These are phyloP conservation scores for Rhamnella rubrinervis DNA, from an alignment of 331 rosid genomes.

Conservation along the genomic window DNA sequence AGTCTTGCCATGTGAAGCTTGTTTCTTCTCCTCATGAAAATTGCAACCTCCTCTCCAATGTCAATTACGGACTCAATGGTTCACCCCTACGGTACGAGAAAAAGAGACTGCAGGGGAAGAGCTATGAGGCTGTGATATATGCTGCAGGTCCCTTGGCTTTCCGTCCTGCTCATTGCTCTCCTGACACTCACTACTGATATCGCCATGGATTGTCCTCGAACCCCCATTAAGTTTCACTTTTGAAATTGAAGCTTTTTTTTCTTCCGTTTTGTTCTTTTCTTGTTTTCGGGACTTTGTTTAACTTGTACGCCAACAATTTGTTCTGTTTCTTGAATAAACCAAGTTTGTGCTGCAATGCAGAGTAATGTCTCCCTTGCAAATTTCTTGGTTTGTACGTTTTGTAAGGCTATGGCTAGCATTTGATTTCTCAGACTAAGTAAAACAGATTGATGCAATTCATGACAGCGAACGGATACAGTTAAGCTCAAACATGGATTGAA, in stretches of 20 bases:
- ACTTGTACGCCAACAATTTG: neutral
- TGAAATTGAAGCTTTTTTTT: neutral
- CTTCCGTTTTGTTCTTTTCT: neutral
- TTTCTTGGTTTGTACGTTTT: neutral
- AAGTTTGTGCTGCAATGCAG: conserved; percentile 4
- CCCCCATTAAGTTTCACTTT: neutral
- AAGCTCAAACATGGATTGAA: neutral
- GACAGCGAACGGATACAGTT: neutral
- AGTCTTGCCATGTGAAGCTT: conserved; percentile 70
- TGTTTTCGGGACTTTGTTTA: neutral
- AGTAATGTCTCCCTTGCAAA: conserved; percentile 7
- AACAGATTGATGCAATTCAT: neutral
- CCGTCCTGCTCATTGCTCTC: conserved; percentile 38
- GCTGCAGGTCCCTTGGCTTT: conserved; percentile 71
- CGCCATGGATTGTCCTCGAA: neutral
- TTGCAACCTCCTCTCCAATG: conserved; percentile 63
- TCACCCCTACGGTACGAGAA: conserved; percentile 66
- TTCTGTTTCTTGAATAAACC: conserved; percentile 3
- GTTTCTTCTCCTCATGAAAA: conserved; percentile 62
- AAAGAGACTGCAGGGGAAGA: conserved; percentile 53
- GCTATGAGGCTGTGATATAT: conserved; percentile 65
- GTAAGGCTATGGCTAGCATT: neutral
- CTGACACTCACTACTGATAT: conserved; percentile 17
- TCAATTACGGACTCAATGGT: conserved; percentile 72
- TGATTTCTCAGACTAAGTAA: neutral